Evolutionary conservation across 1,284 basidiomycete genomes (phyloP), one percentile per base, ranked within the genome.

Genomic region (Sporisorium graminicola): DNA sequence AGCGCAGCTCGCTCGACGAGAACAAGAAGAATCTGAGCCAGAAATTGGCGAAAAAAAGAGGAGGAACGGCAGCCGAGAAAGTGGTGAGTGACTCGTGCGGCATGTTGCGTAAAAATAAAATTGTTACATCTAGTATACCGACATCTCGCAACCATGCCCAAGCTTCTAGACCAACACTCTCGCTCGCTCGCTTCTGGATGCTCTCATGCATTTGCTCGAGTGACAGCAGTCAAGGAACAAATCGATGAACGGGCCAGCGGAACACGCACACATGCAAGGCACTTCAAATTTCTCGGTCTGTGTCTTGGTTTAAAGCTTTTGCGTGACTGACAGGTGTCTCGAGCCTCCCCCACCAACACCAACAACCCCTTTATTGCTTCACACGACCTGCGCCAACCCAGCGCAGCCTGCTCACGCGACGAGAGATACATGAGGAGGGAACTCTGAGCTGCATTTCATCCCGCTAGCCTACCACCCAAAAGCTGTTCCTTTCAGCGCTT

Each of bases 81-180:
- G 44, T n/a, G n/a, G n/a, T n/a, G n/a, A 5, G 50, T 53, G 52
- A 53, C 52, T 53, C 52, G 52, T 53, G 52, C 52, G 52, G 27
- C 22, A 53, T 52, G 12, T 35, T 24, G 33, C 20, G 12, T 16
- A 14, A 47, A 24, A 14, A 24, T 10, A 24, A 47, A 4, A 52
- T 2, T 52, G 50, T 52, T 52, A 52, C 31, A 52, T 14, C 20
- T 8, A 5, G 2, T 4, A 50, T 1, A 2, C 5, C 20, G 14
- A 35, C n/a, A 33, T 12, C 16, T 2, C 24, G 20, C 4, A 24
- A 52, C 6, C 35, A 52, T 35, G 16, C 24, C 20, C 5, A 31
- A 29, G 50, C 20, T 24, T n/a, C 40, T 3, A 52, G 33, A 52
- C 29, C 50, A 52, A 52, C 50, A 52, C 50, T 35, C 35, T 35